Evolutionary conservation across 1,284 basidiomycete species (phyloP), one percentile per base, ranked within the genome.

Genomic region (Ceratobasidium papillatum): DNA sequence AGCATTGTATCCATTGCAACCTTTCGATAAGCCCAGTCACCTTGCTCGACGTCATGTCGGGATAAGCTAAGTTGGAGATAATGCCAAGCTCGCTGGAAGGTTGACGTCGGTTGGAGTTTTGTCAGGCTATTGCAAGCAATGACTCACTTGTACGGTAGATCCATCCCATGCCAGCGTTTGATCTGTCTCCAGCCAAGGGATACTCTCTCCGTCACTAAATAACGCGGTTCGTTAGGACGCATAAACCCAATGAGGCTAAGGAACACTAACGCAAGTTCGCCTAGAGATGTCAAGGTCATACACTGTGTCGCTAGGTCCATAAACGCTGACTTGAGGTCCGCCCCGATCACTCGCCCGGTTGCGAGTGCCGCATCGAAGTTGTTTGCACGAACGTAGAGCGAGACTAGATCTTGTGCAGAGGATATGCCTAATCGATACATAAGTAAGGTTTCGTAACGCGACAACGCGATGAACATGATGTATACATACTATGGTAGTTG

Each of bases 261-360:
- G 69, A 32, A 49, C 32, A 74, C 75, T 56, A 38, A 77, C 25
- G 78, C 61, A 75, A 52, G 36, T 71, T 77, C 77, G n/a, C 77
- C 79, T 36, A 88, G 85, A 77, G 86, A 86, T 32, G 90, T 87
- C 45, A 96, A 84, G 75, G 90, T 88, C 65, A 98, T 83, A 80
- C 96, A 98, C 79, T 93, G 91, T 34, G 85, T 85, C 0, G 95
- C 90, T 65, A 99, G 84, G 74, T 89, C 87, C 49, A 88, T 86
- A 80, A 99, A 98, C 27, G 97, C 81, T 77, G 94, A 91, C 1
- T 90, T 89, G 91, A 97, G 93, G 82, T 98, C 95, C 34, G 96
- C 90, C 34, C 88, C 85, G 51, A 98, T 87, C 68, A 87, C 89
- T 45, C 89, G 88, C 0, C 94, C 96, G 32, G 90, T 88, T 8